Evolutionary conservation across 441 rosid genomes (phyloP).

Genomic region (Erodium chrysanthum): DNA sequence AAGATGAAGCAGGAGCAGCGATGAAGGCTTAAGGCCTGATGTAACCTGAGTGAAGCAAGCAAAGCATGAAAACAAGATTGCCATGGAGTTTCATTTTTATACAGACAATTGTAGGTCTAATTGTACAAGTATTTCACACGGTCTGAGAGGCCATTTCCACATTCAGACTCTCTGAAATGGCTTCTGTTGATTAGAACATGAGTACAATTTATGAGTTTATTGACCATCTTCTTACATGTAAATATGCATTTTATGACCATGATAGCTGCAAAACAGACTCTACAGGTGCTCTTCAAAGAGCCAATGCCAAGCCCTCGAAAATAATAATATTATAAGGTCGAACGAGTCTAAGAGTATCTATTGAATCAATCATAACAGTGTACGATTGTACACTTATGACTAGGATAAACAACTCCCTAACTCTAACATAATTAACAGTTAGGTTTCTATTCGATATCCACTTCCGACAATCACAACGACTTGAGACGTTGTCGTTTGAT

Average conservation of each 20-base stretch:
- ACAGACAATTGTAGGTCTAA: slow-evolving; percentile 42
- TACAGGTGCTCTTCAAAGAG: too few species aligned
- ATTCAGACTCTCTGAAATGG: slow-evolving; percentile 30
- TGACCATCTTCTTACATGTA: neutral
- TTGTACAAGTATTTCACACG: slow-evolving; percentile 54
- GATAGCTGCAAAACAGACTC: neutral
- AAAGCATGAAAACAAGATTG: neutral
- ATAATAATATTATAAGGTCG: too few species aligned
- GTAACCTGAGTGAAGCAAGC: neutral
- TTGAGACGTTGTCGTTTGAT: too few species aligned
- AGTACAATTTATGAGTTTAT: slow-evolving; percentile 8
- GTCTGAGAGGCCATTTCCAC: slow-evolving; percentile 30
- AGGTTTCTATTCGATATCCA: too few species aligned
- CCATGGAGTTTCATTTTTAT: slow-evolving; percentile 34
- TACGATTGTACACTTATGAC: too few species aligned
- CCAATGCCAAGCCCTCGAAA: too few species aligned
- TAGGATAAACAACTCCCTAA: too few species aligned
- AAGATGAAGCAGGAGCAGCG: slow-evolving; percentile 16
- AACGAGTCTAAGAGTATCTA: too few species aligned
- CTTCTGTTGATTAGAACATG: slow-evolving; percentile 21
- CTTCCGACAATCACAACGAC: too few species aligned
- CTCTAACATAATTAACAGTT: too few species aligned
- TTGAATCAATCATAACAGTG: too few species aligned
- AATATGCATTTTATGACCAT: neutral
- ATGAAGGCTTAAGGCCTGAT: neutral